Evolutionary conservation across 306 rosid species (phyloP), one percentile per base, ranked within the genome.

Genomic region (Castanea crenata): DNA sequence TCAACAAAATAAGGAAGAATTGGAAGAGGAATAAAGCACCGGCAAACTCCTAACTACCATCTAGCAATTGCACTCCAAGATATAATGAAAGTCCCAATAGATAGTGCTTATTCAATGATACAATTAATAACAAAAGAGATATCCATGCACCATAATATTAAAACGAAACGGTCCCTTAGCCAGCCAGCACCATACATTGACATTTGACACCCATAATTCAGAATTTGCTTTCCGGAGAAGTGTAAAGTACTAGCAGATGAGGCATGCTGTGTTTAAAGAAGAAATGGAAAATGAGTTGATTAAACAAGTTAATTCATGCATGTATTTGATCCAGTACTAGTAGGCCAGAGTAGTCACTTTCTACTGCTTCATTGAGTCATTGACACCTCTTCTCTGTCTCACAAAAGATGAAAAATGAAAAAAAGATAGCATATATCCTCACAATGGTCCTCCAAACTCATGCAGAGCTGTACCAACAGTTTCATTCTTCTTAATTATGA

Each of bases 141-240:
- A 13, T 55, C 23, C 76, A 71, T 55, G 18, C 83, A 75, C 76
- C 71, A 65, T 38, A 62, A 38, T 62, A 41, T 52, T 19, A 55
- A 68, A 70, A 76, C 77, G 73, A 57, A 78, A 31, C 85, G 87
- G 82, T 77, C 85, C 82, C 82, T 18, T 76, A 3, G 77, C 85
- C 85, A 85, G 91, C 86, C 79, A 75, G 82, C 55, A 83, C 84
- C 83, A 78, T 63, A 55, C 69, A 55, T 44, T 72, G 74, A 46
- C 71, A 67, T 41, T 34, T 72, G 74, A 46, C 74, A 54, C 52
- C 87, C 69, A 72, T 68, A 64, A 74, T 81, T 75, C 72, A 52
- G 61, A 55, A 11, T 18, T 76, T 72, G 64, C 73, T 76, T 72
- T 72, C 63, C 29, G 7, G 6, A 41, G 55, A 63, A 31, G 25